Evolutionary conservation across 805 yeast genomes (phyloP).

Genomic region (Candida gorgasii): DNA sequence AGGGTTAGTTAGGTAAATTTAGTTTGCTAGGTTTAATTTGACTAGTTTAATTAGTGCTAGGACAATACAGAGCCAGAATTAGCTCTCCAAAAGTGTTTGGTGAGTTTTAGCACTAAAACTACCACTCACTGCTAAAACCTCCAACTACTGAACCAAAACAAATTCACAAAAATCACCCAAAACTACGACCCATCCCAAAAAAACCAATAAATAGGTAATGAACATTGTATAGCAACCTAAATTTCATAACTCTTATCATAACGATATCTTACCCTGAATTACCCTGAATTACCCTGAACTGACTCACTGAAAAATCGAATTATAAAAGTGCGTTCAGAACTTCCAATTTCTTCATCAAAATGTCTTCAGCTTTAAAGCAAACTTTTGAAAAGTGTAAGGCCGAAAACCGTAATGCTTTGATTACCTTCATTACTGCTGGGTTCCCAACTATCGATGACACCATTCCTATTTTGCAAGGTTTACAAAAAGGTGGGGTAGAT

Average conservation of each 20-base stretch:
- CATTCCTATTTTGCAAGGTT: constrained; percentile 77
- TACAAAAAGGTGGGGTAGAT: constrained; percentile 95
- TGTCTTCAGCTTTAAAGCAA: constrained; percentile 58
- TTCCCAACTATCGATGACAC: constrained; percentile 88
- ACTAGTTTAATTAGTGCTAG: no score
- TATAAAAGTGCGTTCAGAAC: constrained; percentile 3
- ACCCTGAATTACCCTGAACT: constrained; percentile 32
- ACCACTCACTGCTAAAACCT: background rate
- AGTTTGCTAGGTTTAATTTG: no score
- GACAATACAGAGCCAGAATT: no score
- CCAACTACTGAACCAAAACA: background rate
- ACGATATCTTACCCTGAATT: constrained; percentile 1
- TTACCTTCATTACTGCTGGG: constrained; percentile 93
- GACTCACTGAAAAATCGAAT: constrained; percentile 23
- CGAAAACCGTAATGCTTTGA: constrained; percentile 80
- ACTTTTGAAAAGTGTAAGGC: constrained; percentile 60
- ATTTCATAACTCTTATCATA: background rate
- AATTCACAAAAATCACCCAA: background rate
- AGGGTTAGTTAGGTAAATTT: background rate
- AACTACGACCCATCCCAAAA: background rate
- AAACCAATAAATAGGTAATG: no score
- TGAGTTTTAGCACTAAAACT: no score
- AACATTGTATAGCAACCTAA: no score
- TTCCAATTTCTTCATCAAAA: constrained; percentile 15
- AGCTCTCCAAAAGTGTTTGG: no score